Conservation (phyloP, 805 yeast species). For the Zygosaccharomyces bailii region DNA sequence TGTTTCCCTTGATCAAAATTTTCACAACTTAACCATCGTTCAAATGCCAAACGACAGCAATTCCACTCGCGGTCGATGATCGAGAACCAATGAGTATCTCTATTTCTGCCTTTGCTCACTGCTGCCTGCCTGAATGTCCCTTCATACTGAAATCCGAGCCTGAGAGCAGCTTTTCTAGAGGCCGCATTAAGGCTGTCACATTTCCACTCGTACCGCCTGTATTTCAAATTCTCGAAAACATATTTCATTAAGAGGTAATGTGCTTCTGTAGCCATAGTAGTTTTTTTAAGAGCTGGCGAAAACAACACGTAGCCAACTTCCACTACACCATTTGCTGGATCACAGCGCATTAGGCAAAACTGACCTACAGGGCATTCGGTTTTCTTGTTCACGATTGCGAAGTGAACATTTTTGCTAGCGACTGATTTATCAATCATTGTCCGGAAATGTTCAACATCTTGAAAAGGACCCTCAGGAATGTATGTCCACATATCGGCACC, state of each 20-base stretch:
- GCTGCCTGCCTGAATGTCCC: constrained; percentile 33
- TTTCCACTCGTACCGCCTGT: constrained; percentile 38
- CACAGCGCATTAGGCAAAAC: constrained; percentile 28
- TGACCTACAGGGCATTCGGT: constrained; percentile 29
- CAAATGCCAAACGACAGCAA: constrained; percentile 21
- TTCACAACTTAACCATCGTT: constrained; percentile 26
- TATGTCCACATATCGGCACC: constrained; percentile 20
- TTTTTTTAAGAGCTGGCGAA: constrained; percentile 19
- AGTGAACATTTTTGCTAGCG: constrained; percentile 11
- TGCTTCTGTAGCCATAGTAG: constrained; percentile 35
- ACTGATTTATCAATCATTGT: neutral
- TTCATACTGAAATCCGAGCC: constrained; percentile 36
- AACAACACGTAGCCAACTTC: constrained; percentile 34
- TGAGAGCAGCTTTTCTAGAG: constrained; percentile 31
- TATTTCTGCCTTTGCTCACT: constrained; percentile 29
- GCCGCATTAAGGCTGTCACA: constrained; percentile 34
- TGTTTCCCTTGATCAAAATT: constrained; percentile 25
- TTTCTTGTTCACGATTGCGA: constrained; percentile 24
- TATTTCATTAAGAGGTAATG: constrained; percentile 30
- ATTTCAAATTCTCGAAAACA: constrained; percentile 30
- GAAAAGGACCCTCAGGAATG: constrained; percentile 20
- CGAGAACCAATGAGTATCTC: constrained; percentile 36
- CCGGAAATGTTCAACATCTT: constrained; percentile 3
- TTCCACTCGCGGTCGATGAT: constrained; percentile 35
- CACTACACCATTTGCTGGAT: constrained; percentile 26